Base-by-base conservation (phyloP, 2,329 filamentous ascomycete species). In the Colletotrichum eremochloae region DNA sequence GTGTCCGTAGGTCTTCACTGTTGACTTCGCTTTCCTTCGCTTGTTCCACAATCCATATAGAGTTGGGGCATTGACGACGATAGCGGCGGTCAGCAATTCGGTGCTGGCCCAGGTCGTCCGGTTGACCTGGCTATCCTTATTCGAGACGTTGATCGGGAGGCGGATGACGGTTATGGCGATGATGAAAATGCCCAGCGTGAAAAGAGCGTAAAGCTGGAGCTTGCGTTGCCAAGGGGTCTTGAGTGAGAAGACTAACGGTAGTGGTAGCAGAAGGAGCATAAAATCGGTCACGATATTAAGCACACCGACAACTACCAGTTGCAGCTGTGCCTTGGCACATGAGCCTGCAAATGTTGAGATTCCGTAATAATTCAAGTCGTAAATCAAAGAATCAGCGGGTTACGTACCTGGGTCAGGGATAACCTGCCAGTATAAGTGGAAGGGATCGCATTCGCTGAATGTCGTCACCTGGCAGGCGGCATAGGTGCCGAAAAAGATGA, bases 371-470 rank as follows among this genome's bases (percentile, higher is more conserved):
- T 14, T 44, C 66, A 20, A 60, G 46, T 50, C 58, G 46, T 44
- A 64, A 33, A 20, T 31, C 38, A 9, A 44, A 52, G 36, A 42
- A 50, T 36, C 12, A 58, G 61, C 42, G 5, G 53, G 65, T 60
- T 53, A 68, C 75, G n/a, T 78, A 77, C 80, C 81, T 63, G 81
- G 80, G 67, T 77, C 75, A 57, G 80, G 88, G 0, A 84, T 75
- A 64, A 90, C 85, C 76, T 89, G 87, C 87, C 87, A 90, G 78
- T 90, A 89, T 65, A 88, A 84, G 60, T 80, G 75, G 75, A 89
- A 85, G 3, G 87, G 87, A 15, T 82, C 72, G 71, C 81, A 83
- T 75, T 82, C 81, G 69, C 75, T 75, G 69, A 82, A 80, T 3
- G 79, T 81, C 11, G 76, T 74, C 48, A 81, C 76, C 53, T 82